phyloP scores from a whole-genome alignment of 208 protist genomes.

The Crithidia brevicula region DNA sequence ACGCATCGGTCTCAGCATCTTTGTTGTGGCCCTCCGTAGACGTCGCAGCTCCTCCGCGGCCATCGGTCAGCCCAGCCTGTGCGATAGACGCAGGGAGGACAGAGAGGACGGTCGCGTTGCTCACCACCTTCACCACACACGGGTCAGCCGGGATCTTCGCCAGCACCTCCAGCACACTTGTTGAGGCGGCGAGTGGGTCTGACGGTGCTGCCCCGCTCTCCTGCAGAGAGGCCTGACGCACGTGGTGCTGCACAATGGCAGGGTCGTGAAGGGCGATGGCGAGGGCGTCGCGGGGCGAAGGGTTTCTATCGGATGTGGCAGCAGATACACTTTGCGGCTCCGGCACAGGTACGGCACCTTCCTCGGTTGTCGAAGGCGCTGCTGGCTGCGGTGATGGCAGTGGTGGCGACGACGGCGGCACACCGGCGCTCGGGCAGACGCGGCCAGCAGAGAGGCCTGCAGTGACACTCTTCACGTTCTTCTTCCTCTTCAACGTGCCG shows the following conservation, averaged over 20 bases:
- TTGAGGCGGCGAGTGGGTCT: background rate
- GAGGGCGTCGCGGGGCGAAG: background rate
- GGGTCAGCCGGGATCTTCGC: background rate
- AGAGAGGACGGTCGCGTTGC: background rate
- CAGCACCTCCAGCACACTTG: background rate
- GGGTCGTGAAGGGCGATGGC: background rate
- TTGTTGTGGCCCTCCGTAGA: too few relatives aligned
- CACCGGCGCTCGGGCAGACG: background rate
- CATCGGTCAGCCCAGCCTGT: too few relatives aligned
- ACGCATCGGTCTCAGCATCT: too few relatives aligned
- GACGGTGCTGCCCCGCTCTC: background rate
- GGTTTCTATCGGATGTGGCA: too few relatives aligned
- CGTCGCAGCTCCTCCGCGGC: too few relatives aligned
- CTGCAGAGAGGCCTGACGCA: background rate
- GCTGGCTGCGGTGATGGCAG: background rate
- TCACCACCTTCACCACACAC: slow-evolving; percentile 18
- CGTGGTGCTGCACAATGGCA: background rate
- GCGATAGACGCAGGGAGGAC: background rate
- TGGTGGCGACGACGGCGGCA: background rate
- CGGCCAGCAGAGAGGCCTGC: background rate
- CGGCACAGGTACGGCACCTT: too few relatives aligned
- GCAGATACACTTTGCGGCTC: too few relatives aligned
- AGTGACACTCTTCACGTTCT: slow-evolving; percentile 9
- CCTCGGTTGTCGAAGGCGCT: too few relatives aligned
- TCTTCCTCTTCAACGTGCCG: too few relatives aligned